Percentiles rank a stretch among this genome's conserved stretches.
Conservation (phyloP, 371 early-diverging fungal species). For the Mortierella polycephala region DNA sequence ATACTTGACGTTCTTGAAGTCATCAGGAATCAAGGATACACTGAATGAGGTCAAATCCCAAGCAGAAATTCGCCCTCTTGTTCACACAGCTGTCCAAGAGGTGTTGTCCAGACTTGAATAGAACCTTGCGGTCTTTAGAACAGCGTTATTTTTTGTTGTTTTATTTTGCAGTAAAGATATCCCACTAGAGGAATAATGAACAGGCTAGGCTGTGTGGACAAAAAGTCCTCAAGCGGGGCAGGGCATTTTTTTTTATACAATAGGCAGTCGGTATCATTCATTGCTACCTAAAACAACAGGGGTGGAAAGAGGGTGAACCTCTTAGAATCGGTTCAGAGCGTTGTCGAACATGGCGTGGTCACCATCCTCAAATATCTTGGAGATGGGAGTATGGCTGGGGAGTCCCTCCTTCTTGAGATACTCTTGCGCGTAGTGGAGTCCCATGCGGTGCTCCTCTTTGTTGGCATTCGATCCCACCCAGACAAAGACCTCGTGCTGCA, state of each 20-base stretch:
- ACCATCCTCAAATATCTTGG: conserved; percentile 76
- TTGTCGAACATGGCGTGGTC: conserved; percentile 68
- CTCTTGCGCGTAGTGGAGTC: conserved; percentile 71
- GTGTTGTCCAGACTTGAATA: conserved; percentile 30
- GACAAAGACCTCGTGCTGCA: conserved; percentile 73
- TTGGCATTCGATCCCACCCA: conserved; percentile 79
- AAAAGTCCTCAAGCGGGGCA: too few species aligned
- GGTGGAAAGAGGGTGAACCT: too few species aligned
- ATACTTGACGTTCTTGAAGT: conserved; percentile 35
- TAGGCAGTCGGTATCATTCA: too few species aligned
- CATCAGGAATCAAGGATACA: conserved; percentile 39
- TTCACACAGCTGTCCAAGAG: conserved; percentile 34
- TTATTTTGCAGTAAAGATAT: too few species aligned
- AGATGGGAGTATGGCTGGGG: conserved; percentile 69
- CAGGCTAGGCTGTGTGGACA: too few species aligned
- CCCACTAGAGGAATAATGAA: too few species aligned
- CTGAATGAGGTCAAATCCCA: conserved; percentile 16
- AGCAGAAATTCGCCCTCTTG: conserved; percentile 17
- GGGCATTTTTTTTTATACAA: too few species aligned
- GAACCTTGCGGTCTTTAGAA: neutral
- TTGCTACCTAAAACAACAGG: too few species aligned
- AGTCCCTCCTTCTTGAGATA: conserved; percentile 64
- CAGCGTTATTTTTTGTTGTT: too few species aligned
- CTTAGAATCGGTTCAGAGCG: conserved; percentile 47
- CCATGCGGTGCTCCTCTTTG: conserved; percentile 65